Percentiles rank a stretch among this genome's conserved stretches.
Conservation (phyloP, 257 asterid species). For the Jaltomata sinuosa region DNA sequence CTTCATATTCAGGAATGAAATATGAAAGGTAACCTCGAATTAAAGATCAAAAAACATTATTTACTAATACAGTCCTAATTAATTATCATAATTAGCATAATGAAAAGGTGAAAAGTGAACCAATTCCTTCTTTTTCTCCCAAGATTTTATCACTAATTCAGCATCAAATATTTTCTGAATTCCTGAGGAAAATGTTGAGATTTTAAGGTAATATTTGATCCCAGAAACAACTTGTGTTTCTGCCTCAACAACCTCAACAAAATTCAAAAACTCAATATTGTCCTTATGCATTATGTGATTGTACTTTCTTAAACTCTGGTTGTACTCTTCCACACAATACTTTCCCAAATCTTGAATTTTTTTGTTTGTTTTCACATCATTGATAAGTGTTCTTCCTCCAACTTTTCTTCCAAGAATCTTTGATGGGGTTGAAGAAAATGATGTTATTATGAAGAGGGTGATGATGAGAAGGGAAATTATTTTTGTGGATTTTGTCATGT, state of each 20-base stretch:
- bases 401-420: slow-evolving; percentile 15
- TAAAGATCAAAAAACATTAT: too few relatives aligned
- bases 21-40: too few relatives aligned
- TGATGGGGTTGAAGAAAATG: not conserved
- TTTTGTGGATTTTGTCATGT: not conserved
- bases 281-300: not conserved
- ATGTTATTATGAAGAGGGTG: slow-evolving; percentile 3
- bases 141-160: slow-evolving; percentile 44
- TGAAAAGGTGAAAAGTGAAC: slow-evolving; percentile 23
- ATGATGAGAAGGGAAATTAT: not conserved
- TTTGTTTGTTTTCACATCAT: slow-evolving; percentile 35
- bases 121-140: slow-evolving; percentile 37
- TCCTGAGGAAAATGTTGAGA: slow-evolving; percentile 24
- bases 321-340: slow-evolving; percentile 41
- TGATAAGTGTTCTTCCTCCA: slow-evolving; percentile 35
- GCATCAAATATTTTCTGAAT: slow-evolving; percentile 30
- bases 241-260: slow-evolving; percentile 48
- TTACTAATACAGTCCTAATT: not conserved
- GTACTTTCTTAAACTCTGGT: not conserved
- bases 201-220: slow-evolving; percentile 53
- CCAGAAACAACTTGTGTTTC: slow-evolving; percentile 73
- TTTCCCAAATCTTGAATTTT: slow-evolving; percentile 52
- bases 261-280: not conserved
- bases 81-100: not conserved
- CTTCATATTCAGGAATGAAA: too few relatives aligned